Conservation (phyloP, 2,329 filamentous ascomycete genomes). For the Fusarium sp. region DNA sequence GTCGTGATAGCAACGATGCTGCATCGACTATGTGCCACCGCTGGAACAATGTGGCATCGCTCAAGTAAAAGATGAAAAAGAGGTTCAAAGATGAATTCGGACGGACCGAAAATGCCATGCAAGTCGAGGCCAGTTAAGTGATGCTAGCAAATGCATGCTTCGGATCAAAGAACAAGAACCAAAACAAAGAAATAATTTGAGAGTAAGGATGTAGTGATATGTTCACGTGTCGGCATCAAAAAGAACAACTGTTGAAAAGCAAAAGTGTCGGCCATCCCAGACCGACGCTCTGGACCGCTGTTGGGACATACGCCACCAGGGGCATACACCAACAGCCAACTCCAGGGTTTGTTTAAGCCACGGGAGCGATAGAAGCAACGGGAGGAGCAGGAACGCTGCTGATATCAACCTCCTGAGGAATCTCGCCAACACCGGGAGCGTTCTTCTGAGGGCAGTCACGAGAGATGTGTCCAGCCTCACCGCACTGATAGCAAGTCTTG, state of each 20-base stretch:
- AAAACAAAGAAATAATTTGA: conserved; percentile 45
- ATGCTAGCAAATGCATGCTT: conserved; percentile 46
- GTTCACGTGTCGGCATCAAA: conserved; percentile 47
- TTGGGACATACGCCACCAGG: conserved; percentile 11
- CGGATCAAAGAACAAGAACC: conserved; percentile 47
- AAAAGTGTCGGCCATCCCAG: conserved; percentile 28
- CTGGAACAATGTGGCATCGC: conserved; percentile 13
- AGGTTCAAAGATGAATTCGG: conserved; percentile 43
- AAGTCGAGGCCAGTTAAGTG: conserved; percentile 42
- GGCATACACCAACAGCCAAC: conserved; percentile 21
- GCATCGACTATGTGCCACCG: background rate
- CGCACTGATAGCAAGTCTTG: conserved; percentile 99
- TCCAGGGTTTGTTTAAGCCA: conserved; percentile 47
- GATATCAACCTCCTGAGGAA: conserved; percentile 57
- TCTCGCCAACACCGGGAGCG: conserved; percentile 57
- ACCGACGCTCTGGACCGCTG: conserved; percentile 10
- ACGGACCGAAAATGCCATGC: conserved; percentile 46
- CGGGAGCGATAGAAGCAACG: conserved; percentile 57
- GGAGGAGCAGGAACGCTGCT: conserved; percentile 55
- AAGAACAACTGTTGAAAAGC: conserved; percentile 40
- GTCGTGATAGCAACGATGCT: background rate
- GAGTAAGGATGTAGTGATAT: conserved; percentile 38
- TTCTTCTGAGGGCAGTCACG: conserved; percentile 88
- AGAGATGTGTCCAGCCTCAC: conserved; percentile 94
- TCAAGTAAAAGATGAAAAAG: conserved; percentile 37